These are phyloP conservation scores for Metschnikowia kofuensis DNA, from an alignment of 805 yeast species.

Conservation along the genomic window DNA sequence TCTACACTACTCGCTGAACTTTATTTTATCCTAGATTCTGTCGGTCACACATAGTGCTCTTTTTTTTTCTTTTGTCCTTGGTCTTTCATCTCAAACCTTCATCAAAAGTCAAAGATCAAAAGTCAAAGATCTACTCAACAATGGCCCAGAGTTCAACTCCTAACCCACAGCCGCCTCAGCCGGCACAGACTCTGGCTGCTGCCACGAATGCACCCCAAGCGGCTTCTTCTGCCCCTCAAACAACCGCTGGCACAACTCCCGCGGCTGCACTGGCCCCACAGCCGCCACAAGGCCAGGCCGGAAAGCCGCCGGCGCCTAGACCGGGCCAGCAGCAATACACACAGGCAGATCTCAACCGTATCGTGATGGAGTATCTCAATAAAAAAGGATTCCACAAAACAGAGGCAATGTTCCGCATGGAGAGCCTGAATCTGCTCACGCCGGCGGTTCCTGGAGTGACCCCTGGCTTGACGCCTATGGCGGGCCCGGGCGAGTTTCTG, in stretches of 20 bases:
- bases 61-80: background rate
- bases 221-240: background rate
- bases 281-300: background rate
- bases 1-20: background rate
- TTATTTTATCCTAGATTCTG: too few species aligned
- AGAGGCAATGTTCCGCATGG: conserved; percentile 90
- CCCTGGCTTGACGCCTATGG: conserved; percentile 40
- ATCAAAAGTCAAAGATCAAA: too few species aligned
- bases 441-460: conserved; percentile 49
- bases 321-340: conserved; percentile 49
- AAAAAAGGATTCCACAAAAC: conserved; percentile 94
- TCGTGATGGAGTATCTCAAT: conserved; percentile 87
- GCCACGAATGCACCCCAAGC: background rate
- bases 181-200: background rate
- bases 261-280: background rate
- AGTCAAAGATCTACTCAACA: too few species aligned
- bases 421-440: conserved; percentile 61
- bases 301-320: conserved; percentile 3
- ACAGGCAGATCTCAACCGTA: conserved; percentile 84
- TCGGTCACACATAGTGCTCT: background rate
- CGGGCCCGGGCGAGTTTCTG: conserved; percentile 33
- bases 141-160: conserved; percentile 3
- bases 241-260: background rate
- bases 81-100: too few species aligned
- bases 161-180: background rate